Evolutionary conservation across 768 basidiomycete species (phyloP).

Genomic region (Terana coerulea): DNA sequence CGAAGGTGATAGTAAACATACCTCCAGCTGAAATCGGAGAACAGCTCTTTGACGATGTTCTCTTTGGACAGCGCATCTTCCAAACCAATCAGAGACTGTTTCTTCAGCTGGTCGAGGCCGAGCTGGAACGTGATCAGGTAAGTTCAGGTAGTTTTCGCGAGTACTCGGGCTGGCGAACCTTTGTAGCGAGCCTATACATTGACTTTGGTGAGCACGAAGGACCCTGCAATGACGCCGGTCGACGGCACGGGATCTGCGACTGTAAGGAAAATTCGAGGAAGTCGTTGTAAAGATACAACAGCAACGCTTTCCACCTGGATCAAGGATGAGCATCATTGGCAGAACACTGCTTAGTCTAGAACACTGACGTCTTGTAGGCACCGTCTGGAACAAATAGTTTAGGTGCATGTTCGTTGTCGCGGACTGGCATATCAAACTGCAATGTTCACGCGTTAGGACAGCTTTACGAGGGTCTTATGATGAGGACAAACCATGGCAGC

Average conservation of each 20-base stretch:
- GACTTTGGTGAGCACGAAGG: constrained; percentile 8
- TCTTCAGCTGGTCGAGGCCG: constrained; percentile 3
- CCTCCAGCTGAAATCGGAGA: constrained; percentile 13
- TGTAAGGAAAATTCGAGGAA: constrained; percentile 5
- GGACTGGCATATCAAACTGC: too few relatives aligned
- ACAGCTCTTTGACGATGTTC: constrained; percentile 11
- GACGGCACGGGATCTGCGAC: neutral
- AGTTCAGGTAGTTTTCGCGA: too few relatives aligned
- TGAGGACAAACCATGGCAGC: too few relatives aligned
- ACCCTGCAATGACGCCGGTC: neutral
- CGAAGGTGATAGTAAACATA: neutral
- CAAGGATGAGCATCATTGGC: neutral
- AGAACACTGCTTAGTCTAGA: too few relatives aligned
- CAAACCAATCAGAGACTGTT: neutral
- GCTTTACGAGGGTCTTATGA: too few relatives aligned
- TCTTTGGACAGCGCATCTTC: constrained; percentile 2
- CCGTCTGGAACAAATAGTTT: constrained; percentile 1
- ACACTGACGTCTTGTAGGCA: constrained; percentile 6
- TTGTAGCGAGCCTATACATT: constrained; percentile 13
- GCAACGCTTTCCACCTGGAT: constrained; percentile 7
- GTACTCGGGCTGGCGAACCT: too few relatives aligned
- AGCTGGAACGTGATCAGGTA: too few relatives aligned
- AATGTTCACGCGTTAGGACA: too few relatives aligned
- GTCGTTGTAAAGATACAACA: constrained; percentile 12
- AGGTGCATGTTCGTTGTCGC: too few relatives aligned